These are phyloP conservation scores for Apiospora sp. DNA, from an alignment of 2,329 filamentous ascomycete species.

Conservation along the genomic window DNA sequence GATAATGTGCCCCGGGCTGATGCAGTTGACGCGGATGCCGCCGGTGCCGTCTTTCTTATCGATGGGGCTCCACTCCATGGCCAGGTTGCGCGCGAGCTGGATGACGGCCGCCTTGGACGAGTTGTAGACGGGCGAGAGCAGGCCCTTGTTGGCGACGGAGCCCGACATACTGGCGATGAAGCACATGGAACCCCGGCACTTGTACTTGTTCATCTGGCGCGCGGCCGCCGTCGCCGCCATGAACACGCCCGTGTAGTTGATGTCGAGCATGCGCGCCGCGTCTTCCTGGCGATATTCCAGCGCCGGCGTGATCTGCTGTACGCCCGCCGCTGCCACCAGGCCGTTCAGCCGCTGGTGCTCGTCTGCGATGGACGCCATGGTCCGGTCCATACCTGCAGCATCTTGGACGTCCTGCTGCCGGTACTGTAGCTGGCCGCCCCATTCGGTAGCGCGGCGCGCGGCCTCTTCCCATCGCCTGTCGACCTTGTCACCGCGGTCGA, in stretches of 20 bases:
- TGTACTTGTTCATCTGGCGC: constrained; percentile 64
- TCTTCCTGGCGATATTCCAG: constrained; percentile 68
- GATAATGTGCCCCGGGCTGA: constrained; percentile 71
- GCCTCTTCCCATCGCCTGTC: constrained; percentile 66
- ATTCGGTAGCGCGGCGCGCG: constrained; percentile 65
- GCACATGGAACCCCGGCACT: constrained; percentile 62
- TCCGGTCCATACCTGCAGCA: constrained; percentile 62
- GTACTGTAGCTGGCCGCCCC: constrained; percentile 72
- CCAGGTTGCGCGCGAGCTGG: constrained; percentile 68
- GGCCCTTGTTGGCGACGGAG: constrained; percentile 62
- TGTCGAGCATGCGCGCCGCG: constrained; percentile 70
- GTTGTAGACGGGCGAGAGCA: constrained; percentile 73
- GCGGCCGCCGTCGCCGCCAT: constrained; percentile 77
- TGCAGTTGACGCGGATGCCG: constrained; percentile 73
- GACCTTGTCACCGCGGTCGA: constrained; percentile 61
- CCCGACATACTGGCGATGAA: constrained; percentile 66
- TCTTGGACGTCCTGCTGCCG: constrained; percentile 73
- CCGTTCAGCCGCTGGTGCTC: constrained; percentile 71
- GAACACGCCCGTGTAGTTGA: constrained; percentile 75
- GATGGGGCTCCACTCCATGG: constrained; percentile 66
- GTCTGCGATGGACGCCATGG: constrained; percentile 66
- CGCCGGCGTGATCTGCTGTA: constrained; percentile 73
- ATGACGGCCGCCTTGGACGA: constrained; percentile 71
- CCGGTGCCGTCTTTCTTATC: constrained; percentile 48
- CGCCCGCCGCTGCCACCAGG: constrained; percentile 72